phyloP scores from a whole-genome alignment of 192 early-diverging fungal species.

The Coemansia sp. region DNA sequence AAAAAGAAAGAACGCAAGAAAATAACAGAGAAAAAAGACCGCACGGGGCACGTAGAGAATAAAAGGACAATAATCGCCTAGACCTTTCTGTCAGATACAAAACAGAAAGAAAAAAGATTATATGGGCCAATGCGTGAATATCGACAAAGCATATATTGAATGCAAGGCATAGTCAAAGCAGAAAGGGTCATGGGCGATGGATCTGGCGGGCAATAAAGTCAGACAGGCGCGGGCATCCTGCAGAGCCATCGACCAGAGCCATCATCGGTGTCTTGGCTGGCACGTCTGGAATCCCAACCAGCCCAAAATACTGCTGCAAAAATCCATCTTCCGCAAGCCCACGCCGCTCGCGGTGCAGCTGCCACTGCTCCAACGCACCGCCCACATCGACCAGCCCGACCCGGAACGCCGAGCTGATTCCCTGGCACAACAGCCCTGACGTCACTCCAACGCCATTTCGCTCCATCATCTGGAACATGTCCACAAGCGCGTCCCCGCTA shows the following conservation, averaged over 20 bases:
- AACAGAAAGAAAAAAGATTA: too few relatives aligned
- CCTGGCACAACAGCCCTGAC: conserved; percentile 47
- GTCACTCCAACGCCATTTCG: conserved; percentile 32
- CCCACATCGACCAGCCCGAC: conserved; percentile 39
- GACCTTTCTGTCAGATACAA: too few relatives aligned
- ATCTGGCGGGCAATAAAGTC: not conserved
- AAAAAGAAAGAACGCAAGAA: conserved; percentile 15
- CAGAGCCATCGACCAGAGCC: conserved; percentile 18
- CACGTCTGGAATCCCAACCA: conserved; percentile 29
- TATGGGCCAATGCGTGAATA: not conserved
- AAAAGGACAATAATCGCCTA: too few relatives aligned
- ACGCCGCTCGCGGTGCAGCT: conserved; percentile 43
- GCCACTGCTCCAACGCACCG: conserved; percentile 49
- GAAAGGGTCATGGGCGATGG: not conserved
- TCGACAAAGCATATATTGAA: not conserved
- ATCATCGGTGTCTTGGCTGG: conserved; percentile 26
- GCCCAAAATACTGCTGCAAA: conserved; percentile 35
- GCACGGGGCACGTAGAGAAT: too few relatives aligned
- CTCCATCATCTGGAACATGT: conserved; percentile 43
- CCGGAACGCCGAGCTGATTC: conserved; percentile 33
- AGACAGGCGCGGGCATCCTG: conserved; percentile 28
- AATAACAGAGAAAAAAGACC: not conserved
- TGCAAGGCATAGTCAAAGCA: not conserved
- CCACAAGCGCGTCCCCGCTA: conserved; percentile 25
- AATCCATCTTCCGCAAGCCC: conserved; percentile 33